A percentile compares a stretch with the other conserved stretches of the same genome.
Conservation (phyloP, 192 early-diverging fungal species). For the Coemansia sp. region DNA sequence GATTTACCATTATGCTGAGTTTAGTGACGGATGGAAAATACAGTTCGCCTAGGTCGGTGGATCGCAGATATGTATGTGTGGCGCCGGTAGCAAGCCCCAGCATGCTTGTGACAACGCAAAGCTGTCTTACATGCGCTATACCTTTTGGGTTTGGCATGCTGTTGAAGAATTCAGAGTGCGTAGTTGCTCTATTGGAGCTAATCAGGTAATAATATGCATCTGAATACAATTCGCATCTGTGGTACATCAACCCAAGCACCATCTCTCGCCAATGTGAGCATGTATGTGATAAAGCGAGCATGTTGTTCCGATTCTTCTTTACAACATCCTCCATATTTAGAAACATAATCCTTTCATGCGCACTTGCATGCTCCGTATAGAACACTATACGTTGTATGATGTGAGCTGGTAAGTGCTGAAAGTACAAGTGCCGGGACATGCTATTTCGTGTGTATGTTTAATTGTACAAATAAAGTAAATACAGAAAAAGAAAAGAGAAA, state of each 20-base stretch:
- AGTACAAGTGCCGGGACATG: background rate
- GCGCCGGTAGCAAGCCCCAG: background rate
- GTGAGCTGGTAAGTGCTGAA: background rate
- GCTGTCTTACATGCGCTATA: background rate
- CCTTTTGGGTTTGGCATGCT: background rate
- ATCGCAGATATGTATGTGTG: background rate
- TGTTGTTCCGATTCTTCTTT: background rate
- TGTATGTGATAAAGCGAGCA: background rate
- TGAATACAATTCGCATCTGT: background rate
- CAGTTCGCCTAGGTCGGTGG: background rate
- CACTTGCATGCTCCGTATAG: background rate
- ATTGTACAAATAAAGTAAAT: background rate
- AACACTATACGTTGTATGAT: background rate
- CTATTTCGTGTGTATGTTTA: background rate
- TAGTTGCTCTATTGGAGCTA: background rate
- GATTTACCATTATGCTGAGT: background rate
- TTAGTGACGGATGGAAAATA: background rate
- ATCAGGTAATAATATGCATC: background rate
- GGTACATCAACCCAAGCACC: background rate
- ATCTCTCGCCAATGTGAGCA: background rate
- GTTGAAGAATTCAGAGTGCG: background rate
- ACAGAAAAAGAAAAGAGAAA: no score
- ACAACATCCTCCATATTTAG: background rate
- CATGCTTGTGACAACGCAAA: background rate
- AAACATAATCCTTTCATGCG: background rate